phyloP scores from a whole-genome alignment of 345 rosid genomes.

The Melaleuca alternifolia region DNA sequence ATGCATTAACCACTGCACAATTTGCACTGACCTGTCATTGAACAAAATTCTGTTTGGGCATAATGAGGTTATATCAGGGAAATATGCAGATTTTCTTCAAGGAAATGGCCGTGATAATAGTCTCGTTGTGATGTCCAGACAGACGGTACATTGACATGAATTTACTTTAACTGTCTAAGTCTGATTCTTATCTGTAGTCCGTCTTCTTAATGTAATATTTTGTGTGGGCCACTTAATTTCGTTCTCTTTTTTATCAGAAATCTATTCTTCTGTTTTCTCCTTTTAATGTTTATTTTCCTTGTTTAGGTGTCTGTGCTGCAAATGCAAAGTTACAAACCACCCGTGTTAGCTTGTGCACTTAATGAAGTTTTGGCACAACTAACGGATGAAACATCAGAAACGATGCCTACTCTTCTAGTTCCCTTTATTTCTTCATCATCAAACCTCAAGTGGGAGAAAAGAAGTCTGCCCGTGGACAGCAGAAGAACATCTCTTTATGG shows the following conservation, averaged over 20 bases:
- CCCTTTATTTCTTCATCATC: conserved; percentile 46
- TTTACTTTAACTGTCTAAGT: background rate
- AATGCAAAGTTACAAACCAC: conserved; percentile 48
- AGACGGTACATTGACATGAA: background rate
- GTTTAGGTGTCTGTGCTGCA: conserved; percentile 52
- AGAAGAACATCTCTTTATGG: conserved; percentile 28
- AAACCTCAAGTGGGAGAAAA: conserved; percentile 53
- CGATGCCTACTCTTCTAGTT: conserved; percentile 27
- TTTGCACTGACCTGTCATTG: background rate
- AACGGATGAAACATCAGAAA: conserved; percentile 14
- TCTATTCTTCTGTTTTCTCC: background rate
- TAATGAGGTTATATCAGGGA: background rate
- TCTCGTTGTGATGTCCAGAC: background rate
- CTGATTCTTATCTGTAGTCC: background rate
- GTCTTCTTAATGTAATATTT: background rate
- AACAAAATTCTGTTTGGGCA: background rate
- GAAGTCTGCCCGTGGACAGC: conserved; percentile 14
- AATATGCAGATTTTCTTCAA: background rate
- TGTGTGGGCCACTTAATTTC: background rate
- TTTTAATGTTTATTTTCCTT: background rate
- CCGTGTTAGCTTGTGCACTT: conserved; percentile 43
- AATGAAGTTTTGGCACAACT: conserved; percentile 46
- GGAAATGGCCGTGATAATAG: background rate
- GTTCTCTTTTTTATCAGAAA: background rate
- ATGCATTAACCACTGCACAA: background rate